Evolutionary conservation across 2,329 filamentous ascomycete genomes (phyloP), one percentile per base, ranked within the genome.

Genomic region (Didymella keratinophila): DNA sequence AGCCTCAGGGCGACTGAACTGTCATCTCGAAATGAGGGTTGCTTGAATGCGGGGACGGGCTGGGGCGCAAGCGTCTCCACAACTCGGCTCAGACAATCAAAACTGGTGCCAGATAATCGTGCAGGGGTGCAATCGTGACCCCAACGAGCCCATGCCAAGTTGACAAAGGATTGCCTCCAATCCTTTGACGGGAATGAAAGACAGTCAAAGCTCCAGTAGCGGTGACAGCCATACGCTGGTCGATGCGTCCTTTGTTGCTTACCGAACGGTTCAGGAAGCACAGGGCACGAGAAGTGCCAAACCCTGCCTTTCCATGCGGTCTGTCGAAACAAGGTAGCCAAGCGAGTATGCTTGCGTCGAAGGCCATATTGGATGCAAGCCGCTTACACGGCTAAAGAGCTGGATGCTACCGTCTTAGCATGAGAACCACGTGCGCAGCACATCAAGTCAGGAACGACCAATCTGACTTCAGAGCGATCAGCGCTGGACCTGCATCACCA

Each of bases 41-140:
- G 71, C 63, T 53, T 21, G 60, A 68, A 66, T 74, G 73, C 73
- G 72, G 73, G 72, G 73, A 66, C 65, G 69, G 64, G 60, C 68
- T 67, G 65, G 71, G 66, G 66, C 63, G 53, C 53, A 56, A 55
- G 53, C 37, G 64, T 69, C 71, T 73, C 71, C 72, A 73, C 71
- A 54, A 66, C 61, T 39, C 36, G 36, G 36, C 36, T 20, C 36
- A 39, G 36, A 39, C 18, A 39, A 39, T 39, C 36, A 39, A 18
- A 39, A n/a, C n/a, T 56, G 63, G 62, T 53, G 68, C 67, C 64
- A 65, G 60, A 65, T 46, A 54, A 63, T 60, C 48, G 63, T 64
- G 58, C 69, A 70, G 64, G 71, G 69, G 58, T 57, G 43, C 39
- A 63, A 63, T 66, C 37, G 53, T 65, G 62, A 69, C 62, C 66